phyloP scores from a whole-genome alignment of 192 early-diverging fungal genomes.

The Haplosporangium gracile region DNA sequence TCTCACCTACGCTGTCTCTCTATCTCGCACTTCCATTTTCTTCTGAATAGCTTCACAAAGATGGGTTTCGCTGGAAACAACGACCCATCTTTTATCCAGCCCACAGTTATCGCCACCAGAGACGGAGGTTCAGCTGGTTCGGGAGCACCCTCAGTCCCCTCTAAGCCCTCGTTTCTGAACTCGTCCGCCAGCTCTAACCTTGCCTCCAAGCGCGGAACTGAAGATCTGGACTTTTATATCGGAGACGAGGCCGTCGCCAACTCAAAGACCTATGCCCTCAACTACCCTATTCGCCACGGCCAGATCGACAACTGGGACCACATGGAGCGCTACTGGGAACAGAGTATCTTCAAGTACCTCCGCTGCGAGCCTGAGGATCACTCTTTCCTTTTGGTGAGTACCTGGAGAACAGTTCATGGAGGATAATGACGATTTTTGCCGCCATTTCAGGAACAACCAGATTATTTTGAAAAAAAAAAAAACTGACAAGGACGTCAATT shows the following conservation, averaged over 20 bases:
- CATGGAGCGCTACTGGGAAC: conserved; percentile 99
- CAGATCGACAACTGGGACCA: conserved; percentile 99
- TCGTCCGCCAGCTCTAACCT: conserved; percentile 72
- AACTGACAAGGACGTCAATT: background rate
- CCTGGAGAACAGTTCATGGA: background rate
- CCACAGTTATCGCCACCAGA: conserved; percentile 90
- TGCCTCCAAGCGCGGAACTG: conserved; percentile 95
- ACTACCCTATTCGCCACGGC: conserved; percentile 96
- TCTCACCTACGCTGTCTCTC: conserved; percentile 9
- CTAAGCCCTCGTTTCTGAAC: conserved; percentile 66
- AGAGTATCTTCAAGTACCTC: conserved; percentile 97
- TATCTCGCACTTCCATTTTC: background rate
- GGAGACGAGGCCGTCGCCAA: conserved; percentile 95
- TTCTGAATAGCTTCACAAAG: conserved; percentile 85
- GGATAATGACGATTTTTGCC: background rate
- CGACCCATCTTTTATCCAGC: conserved; percentile 97
- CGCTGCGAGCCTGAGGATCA: conserved; percentile 99
- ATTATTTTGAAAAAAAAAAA: background rate
- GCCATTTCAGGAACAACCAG: background rate
- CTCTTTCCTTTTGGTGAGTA: conserved; percentile 87
- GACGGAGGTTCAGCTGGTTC: conserved; percentile 63
- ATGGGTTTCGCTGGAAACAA: conserved; percentile 98
- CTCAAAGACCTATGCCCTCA: conserved; percentile 89
- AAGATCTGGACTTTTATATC: conserved; percentile 97
- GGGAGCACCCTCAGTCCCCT: conserved; percentile 63